Evolutionary conservation across 2,329 filamentous ascomycete species (phyloP), one percentile per base, ranked within the genome.

Genomic region (Botryosphaeria dothidea): DNA sequence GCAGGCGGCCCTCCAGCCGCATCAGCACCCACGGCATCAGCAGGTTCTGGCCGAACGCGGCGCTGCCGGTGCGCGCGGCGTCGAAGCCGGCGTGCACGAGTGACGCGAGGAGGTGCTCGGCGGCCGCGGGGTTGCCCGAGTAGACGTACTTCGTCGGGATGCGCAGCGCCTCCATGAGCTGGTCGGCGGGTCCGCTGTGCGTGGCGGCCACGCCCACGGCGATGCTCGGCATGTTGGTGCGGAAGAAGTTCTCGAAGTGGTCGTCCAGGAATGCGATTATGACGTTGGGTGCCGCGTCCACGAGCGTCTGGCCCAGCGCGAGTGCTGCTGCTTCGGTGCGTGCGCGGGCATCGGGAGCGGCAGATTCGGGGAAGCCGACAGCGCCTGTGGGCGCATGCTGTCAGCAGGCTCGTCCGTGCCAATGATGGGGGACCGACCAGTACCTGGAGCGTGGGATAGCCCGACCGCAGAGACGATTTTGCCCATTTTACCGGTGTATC

Each of bases 231-330:
- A 72, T 73, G 58, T 71, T 69, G 43, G 70, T 71, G 36, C 71
- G 68, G 67, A 70, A 73, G 68, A 74, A 73, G 60, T 73, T 75
- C 56, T 73, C 70, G 63, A 73, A 75, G 60, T 75, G 70, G 61
- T 73, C 71, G 57, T 75, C 71, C 1, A 75, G 71, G 57, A 74
- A 75, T 17, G 72, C 72, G 63, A 74, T 71, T 57, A 75, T 74
- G 43, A 73, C 67, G 65, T 74, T 68, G 2, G 71, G 72, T 58
- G 72, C 69, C 6, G 72, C 70, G n/a, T 68, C 67, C 41, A 69
- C 69, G 17, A 74, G 67, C 1, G 69, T 71, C 27, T 72, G 69
- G 29, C 70, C 72, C 9, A 74, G 69, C 34, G 69, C 69, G 19
- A 66, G 66, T 3, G 71, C 71, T n/a, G 72, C 71, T 13, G 65